These are phyloP conservation scores for Malus hybrid DNA, from an alignment of 331 rosid species.

Conservation along the genomic window DNA sequence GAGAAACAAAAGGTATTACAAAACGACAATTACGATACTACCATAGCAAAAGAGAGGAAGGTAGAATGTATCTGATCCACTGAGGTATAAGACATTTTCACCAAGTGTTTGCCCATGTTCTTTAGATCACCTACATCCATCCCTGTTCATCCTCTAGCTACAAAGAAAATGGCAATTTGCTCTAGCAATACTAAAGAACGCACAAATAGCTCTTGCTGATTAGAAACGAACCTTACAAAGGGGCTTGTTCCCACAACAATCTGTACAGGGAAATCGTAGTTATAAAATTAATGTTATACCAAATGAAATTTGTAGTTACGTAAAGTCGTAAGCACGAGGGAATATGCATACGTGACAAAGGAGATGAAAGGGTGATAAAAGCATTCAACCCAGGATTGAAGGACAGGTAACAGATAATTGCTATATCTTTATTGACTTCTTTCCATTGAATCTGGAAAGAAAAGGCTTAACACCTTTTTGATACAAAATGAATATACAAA, in stretches of 20 bases:
- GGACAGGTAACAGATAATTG: conserved; percentile 29
- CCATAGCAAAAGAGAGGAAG: no score
- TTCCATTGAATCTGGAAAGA: conserved; percentile 44
- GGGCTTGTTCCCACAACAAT: neutral
- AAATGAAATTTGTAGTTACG: neutral
- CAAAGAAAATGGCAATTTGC: neutral
- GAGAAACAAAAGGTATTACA: neutral
- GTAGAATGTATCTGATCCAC: neutral
- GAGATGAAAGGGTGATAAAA: neutral
- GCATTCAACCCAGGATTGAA: conserved; percentile 15
- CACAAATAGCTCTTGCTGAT: neutral
- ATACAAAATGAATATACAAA: conserved; percentile 23
- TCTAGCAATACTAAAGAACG: neutral
- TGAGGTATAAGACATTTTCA: neutral
- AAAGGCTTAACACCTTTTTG: conserved; percentile 24
- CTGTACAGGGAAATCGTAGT: neutral
- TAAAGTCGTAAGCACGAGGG: neutral
- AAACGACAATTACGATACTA: no score
- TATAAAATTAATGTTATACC: neutral
- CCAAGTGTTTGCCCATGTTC: neutral
- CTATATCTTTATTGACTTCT: conserved; percentile 28
- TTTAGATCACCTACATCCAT: neutral
- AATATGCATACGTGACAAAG: neutral
- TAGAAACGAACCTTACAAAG: neutral
- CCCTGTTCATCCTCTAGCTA: neutral